phyloP scores from a whole-genome alignment of 2,329 filamentous ascomycete species.

The Cylindrodendrum hubeiense region DNA sequence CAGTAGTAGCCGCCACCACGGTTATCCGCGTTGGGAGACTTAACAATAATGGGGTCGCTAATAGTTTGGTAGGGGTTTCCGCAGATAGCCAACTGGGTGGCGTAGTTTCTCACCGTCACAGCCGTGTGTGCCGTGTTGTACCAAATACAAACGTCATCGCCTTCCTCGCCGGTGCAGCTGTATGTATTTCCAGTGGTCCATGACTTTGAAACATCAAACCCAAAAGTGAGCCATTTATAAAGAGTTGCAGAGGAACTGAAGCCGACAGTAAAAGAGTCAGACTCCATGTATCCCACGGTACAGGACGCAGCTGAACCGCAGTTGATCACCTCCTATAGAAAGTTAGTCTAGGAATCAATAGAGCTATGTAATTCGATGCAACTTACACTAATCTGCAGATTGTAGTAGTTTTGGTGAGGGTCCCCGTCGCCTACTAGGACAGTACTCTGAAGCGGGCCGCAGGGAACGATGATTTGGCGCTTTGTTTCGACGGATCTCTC shows the following conservation, averaged over 20 bases:
- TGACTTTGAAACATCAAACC: conserved; percentile 11
- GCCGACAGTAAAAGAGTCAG: conserved; percentile 19
- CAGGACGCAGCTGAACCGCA: conserved; percentile 12
- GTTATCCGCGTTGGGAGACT: conserved; percentile 21
- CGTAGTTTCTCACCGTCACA: conserved; percentile 8
- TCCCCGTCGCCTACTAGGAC: conserved; percentile 16
- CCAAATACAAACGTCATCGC: conserved; percentile 19
- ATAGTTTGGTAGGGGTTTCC: background rate
- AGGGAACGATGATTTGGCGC: conserved; percentile 3
- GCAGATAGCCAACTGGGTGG: background rate
- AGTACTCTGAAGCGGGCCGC: background rate
- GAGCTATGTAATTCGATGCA: background rate
- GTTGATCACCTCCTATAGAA: conserved; percentile 14
- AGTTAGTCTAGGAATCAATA: background rate
- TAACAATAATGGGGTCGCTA: conserved; percentile 5
- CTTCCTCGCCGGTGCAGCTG: conserved; percentile 8
- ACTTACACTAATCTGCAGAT: conserved; percentile 19
- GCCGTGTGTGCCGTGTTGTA: conserved; percentile 25
- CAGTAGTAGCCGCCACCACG: conserved; percentile 23
- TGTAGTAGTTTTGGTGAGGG: conserved; percentile 21
- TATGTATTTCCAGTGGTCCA: conserved; percentile 20
- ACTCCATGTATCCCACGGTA: conserved; percentile 5
- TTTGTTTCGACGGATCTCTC: background rate
- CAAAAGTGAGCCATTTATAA: background rate
- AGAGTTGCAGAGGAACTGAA: conserved; percentile 4